Base-by-base conservation (phyloP, 257 asterid genomes). In the Thymus mandschuricus region DNA sequence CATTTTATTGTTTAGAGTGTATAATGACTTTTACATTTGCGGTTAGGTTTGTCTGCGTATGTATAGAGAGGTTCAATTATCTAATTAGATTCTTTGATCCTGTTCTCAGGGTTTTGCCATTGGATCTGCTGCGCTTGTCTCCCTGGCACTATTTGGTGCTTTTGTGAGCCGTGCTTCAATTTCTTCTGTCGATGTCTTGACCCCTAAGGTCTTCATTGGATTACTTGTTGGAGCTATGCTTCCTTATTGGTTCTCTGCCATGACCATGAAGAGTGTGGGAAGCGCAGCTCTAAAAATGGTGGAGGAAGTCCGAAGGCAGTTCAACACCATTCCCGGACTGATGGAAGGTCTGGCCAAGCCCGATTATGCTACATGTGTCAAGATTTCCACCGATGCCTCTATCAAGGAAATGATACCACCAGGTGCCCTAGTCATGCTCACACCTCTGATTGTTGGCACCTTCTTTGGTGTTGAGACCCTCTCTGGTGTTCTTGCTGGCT, bases 181-280 rank as follows among this genome's bases (percentile, higher is more conserved):
- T 67, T 67, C 86, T 3, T 85, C 87, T 1, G 97, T 92, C 9
- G 86, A 92, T 75, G 96, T 92, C 41, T 75, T 92, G 91, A 89
- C 93, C 66, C 96, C 96, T 0, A 82, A 92, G 79, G 96, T 92
- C 70, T 92, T 92, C 83, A 92, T 92, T 10, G 96, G 97, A 31
- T 60, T 92, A 54, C 67, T 92, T 41, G 96, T 92, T 49, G 96
- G 97, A 68, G 97, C 96, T 10, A 92, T 92, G 97, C 96, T 89
- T 30, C 96, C 97, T 1, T 92, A 91, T 70, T 91, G 97, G 97
- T 91, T 91, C 80, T 91, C 97, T 3, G 97, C 97, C 80, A 89
- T 91, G 97, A 91, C 97, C 64, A 91, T 91, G 97, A 91, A 91
- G 92, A 89, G 96, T 60, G 96, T 91, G 1, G 97, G 97, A 15